Evolutionary conservation across 202 grass and related monocot species (phyloP), one percentile per base, ranked within the genome.

Genomic region (Setaria italica): DNA sequence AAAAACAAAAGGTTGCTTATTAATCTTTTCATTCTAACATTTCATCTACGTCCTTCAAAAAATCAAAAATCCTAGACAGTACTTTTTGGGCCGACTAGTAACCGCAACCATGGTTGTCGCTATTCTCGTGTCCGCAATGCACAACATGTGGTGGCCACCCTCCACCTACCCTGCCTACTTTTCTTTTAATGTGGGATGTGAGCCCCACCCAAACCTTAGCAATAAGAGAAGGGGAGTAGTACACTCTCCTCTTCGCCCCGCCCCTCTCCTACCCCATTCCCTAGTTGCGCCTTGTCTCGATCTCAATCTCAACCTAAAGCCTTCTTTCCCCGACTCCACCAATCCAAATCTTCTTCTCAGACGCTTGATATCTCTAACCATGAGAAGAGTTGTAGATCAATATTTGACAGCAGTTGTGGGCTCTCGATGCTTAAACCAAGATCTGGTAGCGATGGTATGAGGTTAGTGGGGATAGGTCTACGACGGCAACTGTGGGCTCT

Each of bases 201-300:
- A 21, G 15, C 6, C 25, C 69, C 46, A 16, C 14, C 70, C 16
- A 50, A 11, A 50, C 9, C 21, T 50, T 33, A 9, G 25, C 47
- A 50, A 32, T 12, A 51, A 50, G 12, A 72, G 29, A 72, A 72
- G 29, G 21, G 13, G 21, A 51, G 3, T 16, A 5, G 8, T 73
- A 17, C 6, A 29, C 68, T 70, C 43, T 55, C 9, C 46, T 5
- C 14, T 73, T 73, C 14, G 0, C 14, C 9, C 1, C 21, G 9
- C 25, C 14, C 14, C 15, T 29, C 0, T 1, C 45, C 11, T 1
- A 12, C 6, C 1, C 37, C 4, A 5, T 2, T 0, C 39, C 19
- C 3, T 13, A 1, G 1, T 4, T 4, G 3, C 48, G 0, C 67
- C 19, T 1, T 3, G 0, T 12, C 13, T 15, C 7, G 0, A 30